A percentile compares a stretch with the other conserved stretches of the same genome.
Evolutionary conservation across 441 rosid species (phyloP).

Genomic region (Melastoma candidum): DNA sequence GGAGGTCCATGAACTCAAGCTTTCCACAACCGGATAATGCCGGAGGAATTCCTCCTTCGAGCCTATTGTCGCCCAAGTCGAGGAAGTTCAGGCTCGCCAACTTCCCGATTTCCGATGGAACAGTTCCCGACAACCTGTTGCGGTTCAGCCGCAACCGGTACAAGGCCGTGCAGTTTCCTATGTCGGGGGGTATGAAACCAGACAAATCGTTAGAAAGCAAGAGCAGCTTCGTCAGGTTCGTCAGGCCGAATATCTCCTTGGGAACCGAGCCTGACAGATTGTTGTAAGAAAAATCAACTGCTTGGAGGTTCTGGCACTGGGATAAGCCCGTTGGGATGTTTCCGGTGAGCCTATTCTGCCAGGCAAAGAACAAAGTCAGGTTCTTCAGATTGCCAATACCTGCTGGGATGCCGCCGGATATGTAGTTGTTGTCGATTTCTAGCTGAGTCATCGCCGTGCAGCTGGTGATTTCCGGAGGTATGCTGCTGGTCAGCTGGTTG

Average conservation of each 20-base stretch:
- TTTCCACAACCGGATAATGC: slow-evolving; percentile 11
- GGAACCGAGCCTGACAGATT: slow-evolving; percentile 12
- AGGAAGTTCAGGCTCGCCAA: slow-evolving; percentile 15
- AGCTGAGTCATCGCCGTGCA: slow-evolving; percentile 17
- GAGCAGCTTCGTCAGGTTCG: slow-evolving; percentile 18
- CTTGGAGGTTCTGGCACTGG: slow-evolving; percentile 12
- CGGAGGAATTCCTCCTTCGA: slow-evolving; percentile 18
- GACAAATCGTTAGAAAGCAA: slow-evolving; percentile 16
- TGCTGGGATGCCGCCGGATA: slow-evolving; percentile 15
- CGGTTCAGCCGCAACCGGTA: slow-evolving; percentile 11
- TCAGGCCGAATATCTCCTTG: slow-evolving; percentile 14
- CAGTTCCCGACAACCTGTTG: slow-evolving; percentile 12
- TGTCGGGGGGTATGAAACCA: slow-evolving; percentile 14
- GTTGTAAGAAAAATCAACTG: slow-evolving; percentile 20
- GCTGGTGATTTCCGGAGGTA: slow-evolving; percentile 16
- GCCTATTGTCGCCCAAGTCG: slow-evolving; percentile 11
- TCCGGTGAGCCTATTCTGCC: slow-evolving; percentile 18
- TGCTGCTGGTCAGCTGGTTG: slow-evolving; percentile 16
- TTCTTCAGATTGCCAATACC: slow-evolving; percentile 13
- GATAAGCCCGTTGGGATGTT: slow-evolving; percentile 12
- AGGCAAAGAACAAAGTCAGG: slow-evolving; percentile 16
- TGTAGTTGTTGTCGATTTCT: slow-evolving; percentile 16
- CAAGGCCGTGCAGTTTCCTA: slow-evolving; percentile 9
- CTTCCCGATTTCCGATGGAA: slow-evolving; percentile 11
- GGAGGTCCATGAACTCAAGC: slow-evolving; percentile 16